These are phyloP conservation scores for Pseudogymnoascus sp. DNA, from an alignment of 2,329 filamentous ascomycete species.

Conservation along the genomic window DNA sequence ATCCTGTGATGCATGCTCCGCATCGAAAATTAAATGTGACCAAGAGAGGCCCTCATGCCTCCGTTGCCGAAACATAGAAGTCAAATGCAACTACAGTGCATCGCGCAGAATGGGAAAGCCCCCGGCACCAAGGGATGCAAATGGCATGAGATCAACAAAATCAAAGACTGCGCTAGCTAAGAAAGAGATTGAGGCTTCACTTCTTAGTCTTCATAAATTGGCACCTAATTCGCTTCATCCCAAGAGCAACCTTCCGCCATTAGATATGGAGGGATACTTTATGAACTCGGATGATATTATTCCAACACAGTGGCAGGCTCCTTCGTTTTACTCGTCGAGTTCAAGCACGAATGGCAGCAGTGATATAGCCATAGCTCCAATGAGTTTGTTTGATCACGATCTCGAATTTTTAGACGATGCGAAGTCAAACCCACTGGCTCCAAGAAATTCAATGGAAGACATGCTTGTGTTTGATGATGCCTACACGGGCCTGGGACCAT, in stretches of 20 bases:
- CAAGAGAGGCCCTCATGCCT: not conserved
- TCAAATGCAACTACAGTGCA: conserved; percentile 2
- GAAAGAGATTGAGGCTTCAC: not conserved
- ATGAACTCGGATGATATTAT: not conserved
- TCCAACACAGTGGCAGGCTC: not conserved
- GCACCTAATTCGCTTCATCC: not conserved
- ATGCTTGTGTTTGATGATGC: not conserved
- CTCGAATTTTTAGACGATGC: not conserved
- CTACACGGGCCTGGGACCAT: not conserved
- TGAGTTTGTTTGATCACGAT: not conserved
- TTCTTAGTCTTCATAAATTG: not conserved
- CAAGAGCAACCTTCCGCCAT: not conserved
- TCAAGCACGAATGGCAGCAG: not conserved
- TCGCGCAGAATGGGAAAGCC: not conserved
- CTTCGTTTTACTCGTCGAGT: not conserved
- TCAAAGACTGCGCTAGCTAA: not conserved
- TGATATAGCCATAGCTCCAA: not conserved
- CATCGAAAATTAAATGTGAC: conserved; percentile 3
- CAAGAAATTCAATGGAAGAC: not conserved
- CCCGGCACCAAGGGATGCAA: not conserved
- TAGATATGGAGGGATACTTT: not conserved
- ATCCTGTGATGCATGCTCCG: not conserved
- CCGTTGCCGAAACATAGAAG: not conserved
- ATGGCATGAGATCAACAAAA: conserved; percentile 2
- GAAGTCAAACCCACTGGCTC: not conserved